Conservation (phyloP, 2,329 filamentous ascomycete genomes). For the Sporothrix phasma region DNA sequence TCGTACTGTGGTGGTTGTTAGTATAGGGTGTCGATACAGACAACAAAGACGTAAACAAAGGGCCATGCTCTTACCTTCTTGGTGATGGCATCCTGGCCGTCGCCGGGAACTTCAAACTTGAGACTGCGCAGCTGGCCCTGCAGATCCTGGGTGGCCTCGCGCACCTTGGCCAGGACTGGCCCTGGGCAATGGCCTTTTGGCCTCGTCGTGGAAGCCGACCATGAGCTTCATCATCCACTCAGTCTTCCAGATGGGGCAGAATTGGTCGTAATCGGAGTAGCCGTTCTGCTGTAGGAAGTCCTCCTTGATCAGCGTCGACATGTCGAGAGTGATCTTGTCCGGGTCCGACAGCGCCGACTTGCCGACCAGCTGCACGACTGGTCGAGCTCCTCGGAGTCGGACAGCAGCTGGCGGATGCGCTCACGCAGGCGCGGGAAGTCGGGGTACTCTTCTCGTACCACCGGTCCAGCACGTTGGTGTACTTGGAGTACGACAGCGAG, state of each 20-base stretch:
- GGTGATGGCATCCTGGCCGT: constrained; percentile 67
- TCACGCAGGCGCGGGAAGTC: constrained; percentile 91
- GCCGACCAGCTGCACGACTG: constrained; percentile 97
- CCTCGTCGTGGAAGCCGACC: constrained; percentile 95
- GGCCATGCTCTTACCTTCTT: constrained; percentile 83
- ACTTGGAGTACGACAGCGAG: constrained; percentile 89
- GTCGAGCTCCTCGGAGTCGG: constrained; percentile 92
- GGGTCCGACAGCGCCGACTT: constrained; percentile 93
- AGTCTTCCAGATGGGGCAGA: constrained; percentile 99
- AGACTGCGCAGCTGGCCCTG: constrained; percentile 78
- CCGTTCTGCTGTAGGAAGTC: constrained; percentile 99
- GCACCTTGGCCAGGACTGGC: constrained; percentile 83
- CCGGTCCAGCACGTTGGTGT: constrained; percentile 77
- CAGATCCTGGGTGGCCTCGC: constrained; percentile 80
- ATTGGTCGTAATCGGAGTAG: constrained; percentile 98
- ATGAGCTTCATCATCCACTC: constrained; percentile 99
- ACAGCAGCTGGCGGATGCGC: constrained; percentile 85
- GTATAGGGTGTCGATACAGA: neutral
- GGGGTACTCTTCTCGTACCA: constrained; percentile 90
- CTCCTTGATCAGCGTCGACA: constrained; percentile 87
- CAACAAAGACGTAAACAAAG: neutral
- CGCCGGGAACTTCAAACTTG: constrained; percentile 90
- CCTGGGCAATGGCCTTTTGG: constrained; percentile 91
- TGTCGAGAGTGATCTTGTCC: constrained; percentile 96
- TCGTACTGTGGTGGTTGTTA: constrained; percentile 60